Evolutionary conservation across 257 asterid genomes (phyloP).

Genomic region (Verbena officinalis): DNA sequence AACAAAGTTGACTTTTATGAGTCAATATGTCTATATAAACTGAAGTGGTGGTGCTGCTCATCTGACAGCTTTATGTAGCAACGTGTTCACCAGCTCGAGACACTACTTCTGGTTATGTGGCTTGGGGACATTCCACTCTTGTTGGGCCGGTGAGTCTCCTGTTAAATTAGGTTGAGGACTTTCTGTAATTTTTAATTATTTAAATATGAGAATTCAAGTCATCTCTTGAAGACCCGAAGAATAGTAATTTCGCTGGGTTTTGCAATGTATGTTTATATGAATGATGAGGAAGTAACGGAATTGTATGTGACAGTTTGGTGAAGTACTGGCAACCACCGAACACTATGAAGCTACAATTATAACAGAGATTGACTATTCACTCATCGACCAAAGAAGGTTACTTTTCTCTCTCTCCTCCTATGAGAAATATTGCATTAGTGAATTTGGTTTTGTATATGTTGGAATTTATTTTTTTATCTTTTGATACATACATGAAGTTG

Average conservation of each 20-base stretch:
- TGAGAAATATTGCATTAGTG: too few relatives aligned
- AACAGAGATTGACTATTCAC: slow-evolving; percentile 82
- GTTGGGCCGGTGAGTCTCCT: slow-evolving; percentile 79
- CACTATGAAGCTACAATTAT: slow-evolving; percentile 73
- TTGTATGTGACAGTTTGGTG: slow-evolving; percentile 76
- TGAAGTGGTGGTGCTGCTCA: slow-evolving; percentile 25
- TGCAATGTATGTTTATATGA: slow-evolving; percentile 12
- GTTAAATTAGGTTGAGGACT: slow-evolving; percentile 17
- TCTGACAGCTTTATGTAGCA: slow-evolving; percentile 74
- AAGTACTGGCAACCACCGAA: slow-evolving; percentile 89
- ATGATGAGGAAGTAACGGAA: slow-evolving; percentile 21
- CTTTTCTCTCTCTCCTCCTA: background rate
- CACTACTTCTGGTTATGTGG: slow-evolving; percentile 67
- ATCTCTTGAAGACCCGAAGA: slow-evolving; percentile 3
- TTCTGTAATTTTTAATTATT: slow-evolving; percentile 18
- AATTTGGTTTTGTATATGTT: slow-evolving; percentile 12
- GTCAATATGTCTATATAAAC: slow-evolving; percentile 3
- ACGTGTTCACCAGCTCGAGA: slow-evolving; percentile 95
- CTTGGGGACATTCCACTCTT: slow-evolving; percentile 95
- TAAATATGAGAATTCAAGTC: slow-evolving; percentile 23
- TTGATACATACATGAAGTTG: too few relatives aligned
- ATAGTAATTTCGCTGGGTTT: slow-evolving; percentile 1
- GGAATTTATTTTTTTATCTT: background rate
- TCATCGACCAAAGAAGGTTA: slow-evolving; percentile 82
- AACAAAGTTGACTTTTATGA: background rate